phyloP scores from a whole-genome alignment of 768 basidiomycete species.

The Mycena maculata region DNA sequence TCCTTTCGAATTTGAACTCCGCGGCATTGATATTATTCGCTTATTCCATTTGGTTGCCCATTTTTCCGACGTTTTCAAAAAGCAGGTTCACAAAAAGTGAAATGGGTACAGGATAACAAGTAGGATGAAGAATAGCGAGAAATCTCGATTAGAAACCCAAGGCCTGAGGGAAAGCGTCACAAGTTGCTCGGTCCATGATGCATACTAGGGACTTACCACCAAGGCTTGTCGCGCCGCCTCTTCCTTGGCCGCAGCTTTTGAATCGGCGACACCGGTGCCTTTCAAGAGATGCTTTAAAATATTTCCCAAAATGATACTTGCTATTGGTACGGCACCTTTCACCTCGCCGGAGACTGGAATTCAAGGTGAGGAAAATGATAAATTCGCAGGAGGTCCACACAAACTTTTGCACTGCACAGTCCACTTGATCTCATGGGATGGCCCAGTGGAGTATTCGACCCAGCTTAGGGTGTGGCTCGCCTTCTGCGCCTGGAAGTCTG shows the following conservation, averaged over 20 bases:
- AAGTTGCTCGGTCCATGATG: too few species aligned
- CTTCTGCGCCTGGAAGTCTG: not conserved
- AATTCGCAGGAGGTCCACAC: not conserved
- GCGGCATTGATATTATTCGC: not conserved
- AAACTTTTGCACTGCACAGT: slow-evolving; percentile 54
- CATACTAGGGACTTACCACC: slow-evolving; percentile 40
- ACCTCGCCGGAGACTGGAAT: slow-evolving; percentile 27
- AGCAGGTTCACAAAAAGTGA: too few species aligned
- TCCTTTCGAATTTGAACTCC: slow-evolving; percentile 24
- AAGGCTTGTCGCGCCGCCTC: slow-evolving; percentile 59
- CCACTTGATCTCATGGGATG: slow-evolving; percentile 52
- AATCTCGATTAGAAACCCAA: not conserved
- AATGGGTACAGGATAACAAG: too few species aligned
- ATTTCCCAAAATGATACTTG: not conserved
- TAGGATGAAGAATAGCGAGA: too few species aligned
- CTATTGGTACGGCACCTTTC: slow-evolving; percentile 10
- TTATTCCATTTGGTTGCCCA: too few species aligned
- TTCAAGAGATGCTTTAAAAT: slow-evolving; percentile 33
- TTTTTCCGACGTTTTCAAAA: too few species aligned
- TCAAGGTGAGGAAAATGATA: not conserved
- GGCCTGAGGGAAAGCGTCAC: not conserved
- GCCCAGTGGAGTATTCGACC: not conserved
- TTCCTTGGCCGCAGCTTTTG: slow-evolving; percentile 61
- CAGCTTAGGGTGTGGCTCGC: not conserved
- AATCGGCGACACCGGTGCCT: slow-evolving; percentile 58